Base-by-base conservation (phyloP, 2,329 filamentous ascomycete genomes). In the Fusarium sp. region DNA sequence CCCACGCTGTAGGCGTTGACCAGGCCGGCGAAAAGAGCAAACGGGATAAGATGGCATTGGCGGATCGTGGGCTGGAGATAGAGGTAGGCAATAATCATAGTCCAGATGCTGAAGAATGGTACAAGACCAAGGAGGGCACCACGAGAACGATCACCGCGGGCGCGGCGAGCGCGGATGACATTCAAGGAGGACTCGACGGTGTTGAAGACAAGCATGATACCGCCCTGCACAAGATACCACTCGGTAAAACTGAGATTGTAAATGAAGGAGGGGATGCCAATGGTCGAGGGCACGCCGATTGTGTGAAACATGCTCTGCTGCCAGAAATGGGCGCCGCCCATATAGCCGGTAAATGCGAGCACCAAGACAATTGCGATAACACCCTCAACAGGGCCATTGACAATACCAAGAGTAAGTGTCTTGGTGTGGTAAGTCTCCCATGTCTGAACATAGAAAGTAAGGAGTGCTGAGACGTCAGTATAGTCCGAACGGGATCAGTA, bases 371-470 rank as follows among this genome's bases (percentile, higher is more conserved):
- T 84, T 36, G 92, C 93, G 42, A 98, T 79, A 53, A 99, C 90
- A 47, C 95, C 95, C 78, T 99, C 95, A 34, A 99, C 95, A 5
- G 95, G 95, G 1, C 95, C 95, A 65, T 94, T 97, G 67, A 99
- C 84, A 62, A 98, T 81, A 57, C 95, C 95, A 6, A 99, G 86
- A 2, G 93, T 97, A 43, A 99, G 85, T 4, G 93, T 95, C 77
- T 97, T 93, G 47, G 95, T 99, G 79, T 98, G 94, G 79, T 98
- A 99, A 76, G 98, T 95, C 74, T 99, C 95, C 95, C 95, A 99
- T 31, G 95, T 98, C 76, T 98, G 95, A 38, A 98, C 90, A 77
- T 98, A 98, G 78, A 99, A 99, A n/a, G 95, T 97, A 70, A 96
- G 82, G 57, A 94, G 87, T 7, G 91, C 90, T 92, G 60, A n/a